Evolutionary conservation across 352 stramenopile species (phyloP), one percentile per base, ranked within the genome.

Genomic region (Pythium brassicae): DNA sequence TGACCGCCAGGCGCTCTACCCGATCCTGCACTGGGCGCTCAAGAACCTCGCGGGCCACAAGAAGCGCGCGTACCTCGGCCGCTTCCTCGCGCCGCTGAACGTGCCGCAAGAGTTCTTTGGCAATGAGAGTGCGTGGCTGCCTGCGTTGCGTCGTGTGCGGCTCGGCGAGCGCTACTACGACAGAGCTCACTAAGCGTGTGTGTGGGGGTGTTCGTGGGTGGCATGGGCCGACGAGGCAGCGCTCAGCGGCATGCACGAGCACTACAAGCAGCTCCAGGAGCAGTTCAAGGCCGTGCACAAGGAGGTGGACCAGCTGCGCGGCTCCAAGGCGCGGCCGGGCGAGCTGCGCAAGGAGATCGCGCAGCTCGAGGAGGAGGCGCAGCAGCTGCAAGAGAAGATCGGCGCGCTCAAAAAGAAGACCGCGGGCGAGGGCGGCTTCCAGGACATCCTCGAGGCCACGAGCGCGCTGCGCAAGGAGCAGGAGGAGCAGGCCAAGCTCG

Each of bases 271-370:
- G 57, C 72, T 98, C 4, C 95, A 99, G 69, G 72, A 85, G 29
- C 89, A 98, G 63, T 97, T 98, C 68, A 97, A 96, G 68, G 61
- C 60, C 1, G 70, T 91, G 35, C 95, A 98, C 68, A 96, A 97
- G 62, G 69, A 94, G 48, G 81, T 97, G 20, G 94, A 97, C 48
- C 61, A 87, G 56, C 61, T 95, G 49, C 80, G 86, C 17, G 72
- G 51, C 34, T 84, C 74, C 57, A 92, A 94, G 71, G 80, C 89
- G 57, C 71, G 81, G 42, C 84, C 84, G 2, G 78, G 74, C 0
- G 89, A 98, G 59, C 72, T 98, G 4, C 80, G 86, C 9, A 82
- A 87, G 25, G 92, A 98, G 61, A 97, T 97, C 53, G 61, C 78
- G 10, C 91, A 98, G 72, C 72, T 98, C 17, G 89, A 98, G 53